Evolutionary conservation across 2,329 filamentous ascomycete genomes (phyloP).

Genomic region (Neoscytalidium dimidiatum): DNA sequence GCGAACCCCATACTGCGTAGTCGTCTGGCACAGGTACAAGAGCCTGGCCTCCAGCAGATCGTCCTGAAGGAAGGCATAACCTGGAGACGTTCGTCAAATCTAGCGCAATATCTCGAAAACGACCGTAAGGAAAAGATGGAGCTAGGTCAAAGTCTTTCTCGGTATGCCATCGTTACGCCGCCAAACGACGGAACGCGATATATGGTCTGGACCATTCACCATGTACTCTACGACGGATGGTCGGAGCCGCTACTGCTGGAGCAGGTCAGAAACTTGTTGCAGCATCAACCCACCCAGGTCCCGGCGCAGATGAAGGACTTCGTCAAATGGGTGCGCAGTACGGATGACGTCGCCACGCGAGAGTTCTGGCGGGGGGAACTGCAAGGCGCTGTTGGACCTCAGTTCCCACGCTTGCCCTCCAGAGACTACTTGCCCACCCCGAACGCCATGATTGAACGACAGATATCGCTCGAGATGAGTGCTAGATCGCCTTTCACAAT

Average conservation of each 20-base stretch:
- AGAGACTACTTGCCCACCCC: slow-evolving; percentile 53
- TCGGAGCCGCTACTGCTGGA: slow-evolving; percentile 37
- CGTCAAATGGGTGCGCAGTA: slow-evolving; percentile 48
- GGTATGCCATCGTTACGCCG: slow-evolving; percentile 37
- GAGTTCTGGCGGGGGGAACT: slow-evolving; percentile 51
- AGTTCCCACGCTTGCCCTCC: slow-evolving; percentile 43
- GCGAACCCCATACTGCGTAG: slow-evolving; percentile 37
- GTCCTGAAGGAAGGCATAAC: background rate
- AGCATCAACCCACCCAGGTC: background rate
- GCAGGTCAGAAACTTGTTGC: slow-evolving; percentile 32
- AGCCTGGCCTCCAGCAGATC: slow-evolving; percentile 20
- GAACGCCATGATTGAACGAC: slow-evolving; percentile 41
- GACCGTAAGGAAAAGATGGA: slow-evolving; percentile 40
- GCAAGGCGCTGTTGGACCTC: slow-evolving; percentile 44
- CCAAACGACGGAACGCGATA: slow-evolving; percentile 32
- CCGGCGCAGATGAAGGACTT: slow-evolving; percentile 47
- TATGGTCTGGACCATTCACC: slow-evolving; percentile 59
- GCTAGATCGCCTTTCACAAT: slow-evolving; percentile 44
- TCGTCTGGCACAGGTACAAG: background rate
- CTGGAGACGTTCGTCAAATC: slow-evolving; percentile 13
- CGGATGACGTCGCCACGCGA: slow-evolving; percentile 42
- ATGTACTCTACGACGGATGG: slow-evolving; percentile 39
- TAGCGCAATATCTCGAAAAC: slow-evolving; percentile 35
- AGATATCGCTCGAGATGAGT: background rate
- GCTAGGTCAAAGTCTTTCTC: slow-evolving; percentile 40